Conservation (phyloP, 768 basidiomycete species). For the Inosperma sp. region DNA sequence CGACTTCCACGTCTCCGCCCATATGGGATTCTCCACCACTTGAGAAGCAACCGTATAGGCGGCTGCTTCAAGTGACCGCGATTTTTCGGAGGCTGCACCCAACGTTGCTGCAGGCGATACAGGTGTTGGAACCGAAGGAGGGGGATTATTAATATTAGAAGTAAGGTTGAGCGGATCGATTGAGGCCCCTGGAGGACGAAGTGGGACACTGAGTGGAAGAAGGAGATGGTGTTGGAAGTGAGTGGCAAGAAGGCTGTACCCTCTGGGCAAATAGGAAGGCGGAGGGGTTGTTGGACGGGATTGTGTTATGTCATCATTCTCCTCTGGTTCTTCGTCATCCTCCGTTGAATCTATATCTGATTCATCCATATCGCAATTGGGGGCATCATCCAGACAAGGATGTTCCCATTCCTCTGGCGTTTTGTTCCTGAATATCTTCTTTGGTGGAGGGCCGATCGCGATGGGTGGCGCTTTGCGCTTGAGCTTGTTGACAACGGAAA, state of each 20-base stretch:
- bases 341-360: conserved; percentile 34
- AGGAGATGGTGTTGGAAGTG: conserved; percentile 62
- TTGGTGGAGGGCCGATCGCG: conserved; percentile 22
- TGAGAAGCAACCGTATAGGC: conserved; percentile 62
- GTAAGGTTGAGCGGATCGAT: conserved; percentile 38
- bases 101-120: conserved; percentile 75
- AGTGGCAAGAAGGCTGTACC: conserved; percentile 62
- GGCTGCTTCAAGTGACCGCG: conserved; percentile 62
- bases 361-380: conserved; percentile 24
- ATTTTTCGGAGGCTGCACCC: conserved; percentile 59
- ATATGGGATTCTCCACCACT: conserved; percentile 66
- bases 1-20: conserved; percentile 64
- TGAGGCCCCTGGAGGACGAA: conserved; percentile 55
- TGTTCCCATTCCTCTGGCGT: conserved; percentile 48
- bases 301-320: conserved; percentile 31
- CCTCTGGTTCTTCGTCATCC: conserved; percentile 34
- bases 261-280: conserved; percentile 66
- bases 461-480: conserved; percentile 54
- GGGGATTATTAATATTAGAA: conserved; percentile 34
- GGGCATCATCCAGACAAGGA: conserved; percentile 8
- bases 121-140: conserved; percentile 64
- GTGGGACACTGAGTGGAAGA: conserved; percentile 55
- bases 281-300: conserved; percentile 66
- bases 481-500: conserved; percentile 62
- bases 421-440: conserved; percentile 41